Conservation (phyloP, 2,329 filamentous ascomycete species). For the Capronia americana region DNA sequence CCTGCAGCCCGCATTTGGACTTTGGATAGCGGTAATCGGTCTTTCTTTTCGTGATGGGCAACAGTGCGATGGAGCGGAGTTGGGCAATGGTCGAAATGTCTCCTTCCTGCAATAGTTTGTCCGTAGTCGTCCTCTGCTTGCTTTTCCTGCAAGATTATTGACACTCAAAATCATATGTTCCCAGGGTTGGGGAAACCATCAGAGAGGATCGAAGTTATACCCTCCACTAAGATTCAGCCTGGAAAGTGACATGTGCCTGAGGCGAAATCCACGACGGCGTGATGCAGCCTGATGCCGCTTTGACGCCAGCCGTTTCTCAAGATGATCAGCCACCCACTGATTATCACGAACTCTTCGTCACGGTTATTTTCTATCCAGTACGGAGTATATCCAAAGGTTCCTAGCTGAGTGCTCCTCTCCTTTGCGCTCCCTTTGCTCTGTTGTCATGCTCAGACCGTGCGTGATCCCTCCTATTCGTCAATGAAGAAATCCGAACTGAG, state of each 20-base stretch:
- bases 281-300: conserved; percentile 11
- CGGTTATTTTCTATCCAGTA: not conserved
- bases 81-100: not conserved
- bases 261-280: not conserved
- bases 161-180: not conserved
- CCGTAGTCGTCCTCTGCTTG: not conserved
- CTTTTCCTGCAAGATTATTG: not conserved
- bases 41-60: not conserved
- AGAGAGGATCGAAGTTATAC: not conserved
- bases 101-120: not conserved
- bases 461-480: not conserved
- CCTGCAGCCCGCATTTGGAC: conserved; percentile 28
- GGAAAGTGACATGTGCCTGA: not conserved
- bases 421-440: not conserved
- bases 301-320: not conserved
- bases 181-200: not conserved
- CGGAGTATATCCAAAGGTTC: not conserved
- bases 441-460: not conserved
- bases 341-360: not conserved
- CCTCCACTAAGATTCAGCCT: not conserved
- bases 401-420: not conserved
- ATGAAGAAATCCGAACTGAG: not conserved
- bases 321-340: not conserved
- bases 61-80: not conserved
- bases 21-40: not conserved